Evolutionary conservation across 1,284 basidiomycete genomes (phyloP).

Genomic region (Tetrapyrgos nigripes): DNA sequence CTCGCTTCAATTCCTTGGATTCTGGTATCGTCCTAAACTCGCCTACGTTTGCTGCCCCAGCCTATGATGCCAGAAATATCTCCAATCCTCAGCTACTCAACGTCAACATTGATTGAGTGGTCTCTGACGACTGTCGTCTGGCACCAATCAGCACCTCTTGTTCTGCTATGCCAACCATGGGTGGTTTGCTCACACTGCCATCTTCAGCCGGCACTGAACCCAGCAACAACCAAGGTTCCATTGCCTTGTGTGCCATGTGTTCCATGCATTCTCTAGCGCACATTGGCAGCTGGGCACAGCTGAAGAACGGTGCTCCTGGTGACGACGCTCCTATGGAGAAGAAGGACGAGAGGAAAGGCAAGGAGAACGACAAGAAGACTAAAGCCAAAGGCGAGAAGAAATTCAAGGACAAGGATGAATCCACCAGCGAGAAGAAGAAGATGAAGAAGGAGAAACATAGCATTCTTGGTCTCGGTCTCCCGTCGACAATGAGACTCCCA

Average conservation of each 20-base stretch:
- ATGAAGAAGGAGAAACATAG: constrained; percentile 52
- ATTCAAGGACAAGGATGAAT: constrained; percentile 16
- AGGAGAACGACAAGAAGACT: constrained; percentile 14
- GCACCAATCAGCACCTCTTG: constrained; percentile 33
- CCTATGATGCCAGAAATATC: constrained; percentile 14
- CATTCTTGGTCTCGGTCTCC: constrained; percentile 58
- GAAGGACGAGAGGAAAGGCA: constrained; percentile 19
- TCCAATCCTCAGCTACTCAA: constrained; percentile 11
- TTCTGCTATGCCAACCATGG: constrained; percentile 42
- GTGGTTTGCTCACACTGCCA: constrained; percentile 33
- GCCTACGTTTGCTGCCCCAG: constrained; percentile 21
- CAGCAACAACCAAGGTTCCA: constrained; percentile 43
- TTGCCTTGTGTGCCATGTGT: constrained; percentile 78
- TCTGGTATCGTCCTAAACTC: constrained; percentile 57
- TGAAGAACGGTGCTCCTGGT: constrained; percentile 38
- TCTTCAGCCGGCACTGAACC: constrained; percentile 16
- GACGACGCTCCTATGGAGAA: constrained; percentile 38
- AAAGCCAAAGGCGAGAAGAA: constrained; percentile 15
- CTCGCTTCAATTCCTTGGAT: constrained; percentile 71
- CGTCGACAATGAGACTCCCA: constrained; percentile 52
- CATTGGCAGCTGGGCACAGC: constrained; percentile 73
- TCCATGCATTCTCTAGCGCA: constrained; percentile 74
- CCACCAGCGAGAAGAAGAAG: constrained; percentile 14
- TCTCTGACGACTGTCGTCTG: not conserved
- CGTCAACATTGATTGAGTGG: not conserved